These are phyloP conservation scores for Licmophora abbreviata DNA, from an alignment of 108 stramenopile genomes.

Conservation along the genomic window DNA sequence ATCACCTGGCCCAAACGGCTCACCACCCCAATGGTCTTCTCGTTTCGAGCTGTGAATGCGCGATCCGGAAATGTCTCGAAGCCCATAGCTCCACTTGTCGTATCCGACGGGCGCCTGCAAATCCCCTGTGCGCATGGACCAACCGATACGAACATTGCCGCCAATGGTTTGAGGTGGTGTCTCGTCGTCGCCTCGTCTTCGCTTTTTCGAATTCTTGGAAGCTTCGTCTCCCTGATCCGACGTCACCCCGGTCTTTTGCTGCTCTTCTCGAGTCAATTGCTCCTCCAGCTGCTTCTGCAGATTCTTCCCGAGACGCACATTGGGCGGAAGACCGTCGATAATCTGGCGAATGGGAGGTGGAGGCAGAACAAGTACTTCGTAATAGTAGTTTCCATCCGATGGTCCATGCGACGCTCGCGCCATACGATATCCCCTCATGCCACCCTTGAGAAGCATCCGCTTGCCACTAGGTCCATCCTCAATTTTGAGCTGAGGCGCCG, in stretches of 20 bases:
- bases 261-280: conserved; percentile 21
- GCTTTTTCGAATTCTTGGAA: neutral
- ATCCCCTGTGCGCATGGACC: conserved; percentile 79
- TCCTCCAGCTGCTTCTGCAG: conserved; percentile 40
- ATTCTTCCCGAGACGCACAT: conserved; percentile 33
- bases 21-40: conserved; percentile 77
- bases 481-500: conserved; percentile 71
- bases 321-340: conserved; percentile 20
- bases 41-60: conserved; percentile 58
- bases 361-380: conserved; percentile 45
- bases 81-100: conserved; percentile 86
- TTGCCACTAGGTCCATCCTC: conserved; percentile 17
- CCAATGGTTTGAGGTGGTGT: conserved; percentile 17
- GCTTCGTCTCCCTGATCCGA: neutral
- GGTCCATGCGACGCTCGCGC: conserved; percentile 71
- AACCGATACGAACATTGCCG: conserved; percentile 78
- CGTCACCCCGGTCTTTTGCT: conserved; percentile 1
- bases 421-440: conserved; percentile 84
- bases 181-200: neutral
- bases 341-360: conserved; percentile 26
- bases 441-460: conserved; percentile 44
- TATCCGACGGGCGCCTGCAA: conserved; percentile 95
- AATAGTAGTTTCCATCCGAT: conserved; percentile 49
- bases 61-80: conserved; percentile 79
- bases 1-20: conserved; percentile 75